Base-by-base conservation (phyloP, 108 stramenopile species). In the Nitzschia putrida region DNA sequence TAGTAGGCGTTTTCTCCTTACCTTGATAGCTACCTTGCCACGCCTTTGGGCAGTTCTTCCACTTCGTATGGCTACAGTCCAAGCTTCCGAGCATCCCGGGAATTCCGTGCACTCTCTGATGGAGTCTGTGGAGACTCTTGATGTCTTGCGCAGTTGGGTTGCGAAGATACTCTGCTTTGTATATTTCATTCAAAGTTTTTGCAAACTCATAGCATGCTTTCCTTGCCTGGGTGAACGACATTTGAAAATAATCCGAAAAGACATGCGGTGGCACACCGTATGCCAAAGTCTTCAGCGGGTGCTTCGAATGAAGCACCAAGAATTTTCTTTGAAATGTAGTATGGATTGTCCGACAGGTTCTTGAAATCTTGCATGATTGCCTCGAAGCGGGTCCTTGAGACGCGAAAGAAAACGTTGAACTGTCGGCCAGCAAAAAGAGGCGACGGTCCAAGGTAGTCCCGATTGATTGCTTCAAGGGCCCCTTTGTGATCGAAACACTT, bases 41-140 rank as follows among this genome's bases (percentile, higher is more conserved):
- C 8, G 58, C 71, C 39, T 22, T 24, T 7, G 69, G 58, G 34
- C 69, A 71, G 37, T 71, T 71, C 37, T 71, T 60, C 71, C 71
- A 72, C 8, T 10, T 5, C 7, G 52, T 54, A 55, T 72, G 61
- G 38, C 21, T 64, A 43, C 71, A 72, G 45, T 72, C 71, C 12
- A 72, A 25, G 41, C 24, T 34, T 25, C 61, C 71, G 53, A 72
- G 24, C 53, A 72, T 52, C 13, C 71, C 61, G 34, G 18, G 4
- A 11, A 64, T 25, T 18, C 34, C 40, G 24, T 72, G 63, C 24
- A 8, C 22, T 18, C 8, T 10, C 14, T 47, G 12, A 44, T 69
- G 68, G 8, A 69, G 25, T 5, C 40, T 43, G 8, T 24, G 8
- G 41, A 69, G 41, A 6, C 16, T 43, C 14, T 40, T 42, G 8